A percentile compares a stretch with the other conserved stretches of the same genome.
These are phyloP conservation scores for Hemerocallis citrina DNA, from an alignment of 106 monocot species.

Conservation along the genomic window DNA sequence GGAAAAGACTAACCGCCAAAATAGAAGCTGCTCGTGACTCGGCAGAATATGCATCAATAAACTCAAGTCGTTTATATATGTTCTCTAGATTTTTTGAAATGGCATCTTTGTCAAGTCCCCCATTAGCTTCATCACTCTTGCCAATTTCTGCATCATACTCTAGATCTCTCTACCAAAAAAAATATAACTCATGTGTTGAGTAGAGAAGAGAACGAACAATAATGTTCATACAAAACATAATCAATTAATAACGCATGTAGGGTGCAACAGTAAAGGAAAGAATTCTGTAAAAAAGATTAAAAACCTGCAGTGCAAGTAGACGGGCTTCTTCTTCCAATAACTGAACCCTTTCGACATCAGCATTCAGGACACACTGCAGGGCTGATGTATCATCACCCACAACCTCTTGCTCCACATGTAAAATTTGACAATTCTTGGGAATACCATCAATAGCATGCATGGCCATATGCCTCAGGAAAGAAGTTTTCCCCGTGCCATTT, in stretches of 20 bases:
- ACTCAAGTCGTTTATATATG: constrained; percentile 93
- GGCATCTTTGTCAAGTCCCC: constrained; percentile 52
- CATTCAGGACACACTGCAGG: constrained; percentile 85
- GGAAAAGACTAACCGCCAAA: constrained; percentile 66
- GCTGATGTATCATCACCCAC: constrained; percentile 86
- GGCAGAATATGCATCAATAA: constrained; percentile 89
- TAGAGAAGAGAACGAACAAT: neutral
- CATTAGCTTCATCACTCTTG: constrained; percentile 26
- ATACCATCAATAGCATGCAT: constrained; percentile 97
- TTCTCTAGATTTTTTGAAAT: constrained; percentile 60
- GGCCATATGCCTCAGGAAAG: constrained; percentile 99
- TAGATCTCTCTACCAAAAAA: constrained; percentile 65
- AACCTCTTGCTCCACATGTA: constrained; percentile 99
- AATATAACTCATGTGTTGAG: neutral
- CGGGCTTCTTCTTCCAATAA: constrained; percentile 82
- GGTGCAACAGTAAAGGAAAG: neutral
- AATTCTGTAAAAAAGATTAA: neutral
- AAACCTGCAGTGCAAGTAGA: constrained; percentile 76
- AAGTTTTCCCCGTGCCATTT: constrained; percentile 99
- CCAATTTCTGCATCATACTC: constrained; percentile 66
- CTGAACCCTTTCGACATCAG: constrained; percentile 76
- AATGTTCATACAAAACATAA: neutral
- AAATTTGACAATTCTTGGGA: constrained; percentile 91
- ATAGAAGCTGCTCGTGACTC: constrained; percentile 96
- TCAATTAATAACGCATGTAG: neutral